A percentile compares a stretch with the other conserved stretches of the same genome.
These are phyloP conservation scores for Nicotiana attenuata DNA, from an alignment of 257 asterid genomes.

Conservation along the genomic window DNA sequence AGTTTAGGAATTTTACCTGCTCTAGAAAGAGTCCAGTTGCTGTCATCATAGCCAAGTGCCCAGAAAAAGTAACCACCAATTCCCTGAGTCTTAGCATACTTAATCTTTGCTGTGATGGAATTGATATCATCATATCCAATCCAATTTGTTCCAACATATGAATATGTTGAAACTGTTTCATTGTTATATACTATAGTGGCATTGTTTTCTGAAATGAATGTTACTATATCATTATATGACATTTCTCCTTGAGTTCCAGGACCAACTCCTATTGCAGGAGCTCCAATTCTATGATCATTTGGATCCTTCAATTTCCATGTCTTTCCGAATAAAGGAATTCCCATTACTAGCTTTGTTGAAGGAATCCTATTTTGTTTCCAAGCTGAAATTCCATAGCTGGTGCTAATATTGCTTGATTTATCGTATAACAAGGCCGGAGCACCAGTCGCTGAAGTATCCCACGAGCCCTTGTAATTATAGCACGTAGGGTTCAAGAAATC, in stretches of 20 bases:
- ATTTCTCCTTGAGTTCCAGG: conserved; percentile 49
- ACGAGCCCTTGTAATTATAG: conserved; percentile 42
- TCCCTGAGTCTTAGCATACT: conserved; percentile 45
- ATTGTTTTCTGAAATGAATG: conserved; percentile 33
- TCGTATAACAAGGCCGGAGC: conserved; percentile 49
- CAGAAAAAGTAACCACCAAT: conserved; percentile 74
- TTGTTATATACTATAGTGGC: conserved; percentile 41
- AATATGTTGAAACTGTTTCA: conserved; percentile 50
- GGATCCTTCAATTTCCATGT: conserved; percentile 60
- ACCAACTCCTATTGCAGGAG: conserved; percentile 48
- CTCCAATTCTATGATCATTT: conserved; percentile 46
- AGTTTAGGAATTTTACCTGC: conserved; percentile 32
- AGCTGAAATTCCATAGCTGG: conserved; percentile 43
- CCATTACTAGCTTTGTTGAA: conserved; percentile 44
- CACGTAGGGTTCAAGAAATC: conserved; percentile 49
- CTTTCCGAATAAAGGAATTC: conserved; percentile 61
- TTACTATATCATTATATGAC: conserved; percentile 30
- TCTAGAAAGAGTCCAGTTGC: conserved; percentile 51
- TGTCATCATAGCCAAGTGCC: conserved; percentile 59
- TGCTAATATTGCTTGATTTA: conserved; percentile 41
- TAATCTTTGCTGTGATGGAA: conserved; percentile 32
- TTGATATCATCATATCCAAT: conserved; percentile 52
- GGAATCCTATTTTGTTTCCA: conserved; percentile 45
- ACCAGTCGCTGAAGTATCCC: conserved; percentile 48
- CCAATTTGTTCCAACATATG: conserved; percentile 49